A percentile compares a stretch with the other conserved stretches of the same genome.
These are phyloP conservation scores for Nemania bipapillata DNA, from an alignment of 2,329 filamentous ascomycete species.

Conservation along the genomic window DNA sequence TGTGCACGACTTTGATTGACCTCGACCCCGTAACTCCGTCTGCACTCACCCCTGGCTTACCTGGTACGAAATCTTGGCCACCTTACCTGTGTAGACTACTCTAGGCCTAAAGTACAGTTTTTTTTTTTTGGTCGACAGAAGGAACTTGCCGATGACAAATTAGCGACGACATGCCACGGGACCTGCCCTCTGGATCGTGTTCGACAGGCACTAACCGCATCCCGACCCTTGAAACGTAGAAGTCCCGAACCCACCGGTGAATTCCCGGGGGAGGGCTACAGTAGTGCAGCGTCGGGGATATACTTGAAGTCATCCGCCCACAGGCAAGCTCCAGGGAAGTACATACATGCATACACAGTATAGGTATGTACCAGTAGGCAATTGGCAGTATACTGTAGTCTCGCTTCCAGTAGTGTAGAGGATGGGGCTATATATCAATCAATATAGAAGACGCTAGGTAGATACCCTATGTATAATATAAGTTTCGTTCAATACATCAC, in stretches of 20 bases:
- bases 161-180: constrained; percentile 6
- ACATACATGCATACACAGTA: not conserved
- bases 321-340: not conserved
- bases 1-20: constrained; percentile 16
- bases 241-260: constrained; percentile 21
- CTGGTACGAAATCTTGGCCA: not conserved
- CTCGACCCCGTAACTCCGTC: constrained; percentile 28
- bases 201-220: constrained; percentile 25
- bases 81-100: too few relatives aligned
- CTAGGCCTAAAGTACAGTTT: too few relatives aligned
- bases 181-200: constrained; percentile 16
- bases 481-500: not conserved
- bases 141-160: constrained; percentile 37
- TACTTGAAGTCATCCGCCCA: constrained; percentile 5
- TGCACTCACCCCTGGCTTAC: constrained; percentile 21
- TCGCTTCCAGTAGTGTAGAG: not conserved
- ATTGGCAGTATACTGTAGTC: too few relatives aligned
- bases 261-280: constrained; percentile 13
- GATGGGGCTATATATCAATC: not conserved
- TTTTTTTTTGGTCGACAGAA: not conserved
- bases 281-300: constrained; percentile 6
- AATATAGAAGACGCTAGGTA: not conserved
- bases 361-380: too few relatives aligned
- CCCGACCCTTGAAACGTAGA: constrained; percentile 21
- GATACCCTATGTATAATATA: too few relatives aligned